Conservation (phyloP, 257 asterid genomes). For the Oldenlandia corymbosa region DNA sequence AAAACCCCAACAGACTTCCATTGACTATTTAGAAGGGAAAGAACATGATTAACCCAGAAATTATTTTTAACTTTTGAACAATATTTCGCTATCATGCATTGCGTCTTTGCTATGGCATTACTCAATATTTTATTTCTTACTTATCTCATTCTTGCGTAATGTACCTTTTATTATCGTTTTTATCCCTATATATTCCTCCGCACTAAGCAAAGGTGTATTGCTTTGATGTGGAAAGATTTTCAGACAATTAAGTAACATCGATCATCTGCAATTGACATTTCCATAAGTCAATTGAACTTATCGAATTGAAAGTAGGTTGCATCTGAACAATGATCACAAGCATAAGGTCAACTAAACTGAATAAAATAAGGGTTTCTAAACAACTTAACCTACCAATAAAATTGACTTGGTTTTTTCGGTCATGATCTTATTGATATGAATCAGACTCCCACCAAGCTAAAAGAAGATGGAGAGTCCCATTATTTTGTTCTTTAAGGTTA, state of each 20-base stretch:
- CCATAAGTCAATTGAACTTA: not conserved
- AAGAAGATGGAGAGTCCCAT: not conserved
- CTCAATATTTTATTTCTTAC: not conserved
- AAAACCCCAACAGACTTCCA: not conserved
- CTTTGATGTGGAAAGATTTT: slow-evolving; percentile 3
- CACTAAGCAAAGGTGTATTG: slow-evolving; percentile 3
- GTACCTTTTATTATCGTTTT: not conserved
- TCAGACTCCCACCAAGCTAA: slow-evolving; percentile 1
- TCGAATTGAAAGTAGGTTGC: not conserved
- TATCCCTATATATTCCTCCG: not conserved
- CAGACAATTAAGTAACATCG: not conserved
- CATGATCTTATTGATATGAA: slow-evolving; percentile 1
- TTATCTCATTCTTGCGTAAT: not conserved
- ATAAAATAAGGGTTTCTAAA: not conserved
- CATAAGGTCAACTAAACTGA: no score
- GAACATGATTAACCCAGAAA: not conserved
- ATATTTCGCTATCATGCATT: not conserved
- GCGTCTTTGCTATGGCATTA: not conserved
- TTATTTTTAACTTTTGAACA: not conserved
- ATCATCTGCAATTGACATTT: not conserved
- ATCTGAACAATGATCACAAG: no score
- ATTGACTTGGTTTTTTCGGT: slow-evolving; percentile 7
- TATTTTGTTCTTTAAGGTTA: not conserved
- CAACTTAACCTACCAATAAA: not conserved
- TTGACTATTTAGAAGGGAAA: not conserved